Evolutionary conservation across 352 stramenopile species (phyloP).

Genomic region (Globisporangium echinulatum): DNA sequence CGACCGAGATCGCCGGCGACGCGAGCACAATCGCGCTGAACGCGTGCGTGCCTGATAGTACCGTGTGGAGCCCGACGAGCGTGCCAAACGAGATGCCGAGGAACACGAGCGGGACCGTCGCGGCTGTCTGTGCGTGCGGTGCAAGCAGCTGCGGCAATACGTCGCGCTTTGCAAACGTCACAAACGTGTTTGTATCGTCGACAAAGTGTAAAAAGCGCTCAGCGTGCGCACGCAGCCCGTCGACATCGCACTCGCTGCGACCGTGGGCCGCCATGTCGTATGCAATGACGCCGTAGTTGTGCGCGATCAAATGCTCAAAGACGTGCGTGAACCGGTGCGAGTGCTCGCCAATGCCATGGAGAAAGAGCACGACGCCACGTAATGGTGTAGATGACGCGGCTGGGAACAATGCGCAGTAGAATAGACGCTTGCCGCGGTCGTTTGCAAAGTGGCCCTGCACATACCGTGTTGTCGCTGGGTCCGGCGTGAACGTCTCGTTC

Average conservation of each 20-base stretch:
- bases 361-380: constrained; percentile 46
- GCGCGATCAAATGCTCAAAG: constrained; percentile 36
- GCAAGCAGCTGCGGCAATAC: constrained; percentile 33
- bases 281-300: constrained; percentile 47
- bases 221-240: constrained; percentile 29
- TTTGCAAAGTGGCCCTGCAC: constrained; percentile 39
- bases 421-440: constrained; percentile 38
- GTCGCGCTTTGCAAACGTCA: constrained; percentile 30
- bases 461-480: constrained; percentile 19
- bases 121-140: constrained; percentile 7
- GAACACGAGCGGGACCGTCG: constrained; percentile 26
- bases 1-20: constrained; percentile 51
- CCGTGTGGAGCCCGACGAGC: constrained; percentile 51
- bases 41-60: constrained; percentile 35
- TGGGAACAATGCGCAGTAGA: constrained; percentile 51
- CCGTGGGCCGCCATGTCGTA: constrained; percentile 63
- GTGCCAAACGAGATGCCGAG: constrained; percentile 67
- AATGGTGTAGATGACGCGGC: constrained; percentile 13
- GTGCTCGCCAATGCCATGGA: constrained; percentile 66
- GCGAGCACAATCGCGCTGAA: constrained; percentile 48
- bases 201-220: constrained; percentile 59
- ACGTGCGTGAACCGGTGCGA: constrained; percentile 50
- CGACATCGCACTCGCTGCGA: constrained; percentile 37
- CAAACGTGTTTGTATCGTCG: constrained; percentile 62
- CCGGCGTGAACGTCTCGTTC: neutral